phyloP scores from a whole-genome alignment of 106 monocot genomes.

The Agapanthus africanus region DNA sequence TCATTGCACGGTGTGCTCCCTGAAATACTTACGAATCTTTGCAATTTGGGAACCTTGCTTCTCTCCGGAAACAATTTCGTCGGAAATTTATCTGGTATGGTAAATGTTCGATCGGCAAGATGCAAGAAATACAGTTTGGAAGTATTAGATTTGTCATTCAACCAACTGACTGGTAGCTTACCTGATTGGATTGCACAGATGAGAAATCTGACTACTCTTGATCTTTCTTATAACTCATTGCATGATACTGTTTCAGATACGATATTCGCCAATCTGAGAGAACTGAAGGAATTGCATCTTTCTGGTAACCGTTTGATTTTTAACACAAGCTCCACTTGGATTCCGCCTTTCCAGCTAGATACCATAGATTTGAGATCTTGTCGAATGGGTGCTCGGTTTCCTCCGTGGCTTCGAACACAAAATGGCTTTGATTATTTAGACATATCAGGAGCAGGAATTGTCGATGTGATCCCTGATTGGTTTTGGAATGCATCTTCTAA shows the following conservation, averaged over 20 bases:
- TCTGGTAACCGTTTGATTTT: background rate
- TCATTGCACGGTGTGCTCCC: background rate
- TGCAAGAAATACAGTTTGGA: background rate
- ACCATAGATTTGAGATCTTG: background rate
- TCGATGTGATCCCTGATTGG: slow-evolving; percentile 17
- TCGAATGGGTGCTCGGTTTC: background rate
- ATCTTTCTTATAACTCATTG: background rate
- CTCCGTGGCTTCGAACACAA: slow-evolving; percentile 12
- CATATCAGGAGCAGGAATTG: slow-evolving; percentile 9
- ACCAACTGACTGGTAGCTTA: background rate
- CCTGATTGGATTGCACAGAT: background rate
- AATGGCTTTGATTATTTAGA: background rate
- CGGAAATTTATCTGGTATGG: background rate
- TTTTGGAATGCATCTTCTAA: slow-evolving; percentile 12
- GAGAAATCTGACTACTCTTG: background rate
- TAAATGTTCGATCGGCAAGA: background rate
- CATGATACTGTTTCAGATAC: background rate
- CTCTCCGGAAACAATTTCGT: background rate
- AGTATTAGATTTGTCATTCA: background rate
- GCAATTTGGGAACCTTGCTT: background rate
- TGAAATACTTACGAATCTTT: background rate
- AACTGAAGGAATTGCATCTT: background rate
- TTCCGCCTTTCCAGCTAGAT: background rate
- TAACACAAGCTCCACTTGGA: background rate
- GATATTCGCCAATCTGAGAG: too few species aligned